Conservation (phyloP, 1,284 basidiomycete genomes). For the Meripilus lineatus region DNA sequence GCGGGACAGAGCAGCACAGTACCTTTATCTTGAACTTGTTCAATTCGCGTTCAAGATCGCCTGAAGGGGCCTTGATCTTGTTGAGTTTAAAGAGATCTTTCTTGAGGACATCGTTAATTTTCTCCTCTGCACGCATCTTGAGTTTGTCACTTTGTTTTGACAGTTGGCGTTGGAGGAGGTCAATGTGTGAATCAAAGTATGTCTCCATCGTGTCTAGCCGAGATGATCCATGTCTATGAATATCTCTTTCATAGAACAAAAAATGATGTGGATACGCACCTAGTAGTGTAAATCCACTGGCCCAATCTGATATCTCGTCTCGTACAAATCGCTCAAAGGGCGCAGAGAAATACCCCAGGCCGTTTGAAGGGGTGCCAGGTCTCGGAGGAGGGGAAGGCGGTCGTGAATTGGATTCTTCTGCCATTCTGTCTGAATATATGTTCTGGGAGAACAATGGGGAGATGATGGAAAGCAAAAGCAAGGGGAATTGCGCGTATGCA, state of each 20-base stretch:
- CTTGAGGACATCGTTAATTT: constrained; percentile 35
- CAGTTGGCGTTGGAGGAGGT: constrained; percentile 82
- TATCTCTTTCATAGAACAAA: constrained; percentile 11
- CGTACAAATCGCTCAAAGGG: constrained; percentile 50
- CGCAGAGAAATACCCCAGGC: constrained; percentile 42
- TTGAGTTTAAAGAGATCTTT: constrained; percentile 36
- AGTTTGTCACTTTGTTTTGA: constrained; percentile 83
- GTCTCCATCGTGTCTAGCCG: constrained; percentile 91
- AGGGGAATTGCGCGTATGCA: not conserved
- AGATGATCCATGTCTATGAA: constrained; percentile 11
- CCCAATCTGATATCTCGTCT: constrained; percentile 50
- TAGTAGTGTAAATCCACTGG: constrained; percentile 66
- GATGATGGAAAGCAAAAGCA: constrained; percentile 9
- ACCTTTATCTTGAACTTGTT: constrained; percentile 74
- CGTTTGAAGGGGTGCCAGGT: constrained; percentile 21
- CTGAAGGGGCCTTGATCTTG: constrained; percentile 65
- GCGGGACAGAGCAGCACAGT: constrained; percentile 12
- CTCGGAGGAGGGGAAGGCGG: constrained; percentile 24
- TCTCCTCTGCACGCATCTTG: constrained; percentile 71
- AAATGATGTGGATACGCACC: constrained; percentile 35
- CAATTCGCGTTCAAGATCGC: constrained; percentile 76
- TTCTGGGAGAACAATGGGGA: constrained; percentile 8
- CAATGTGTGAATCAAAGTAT: constrained; percentile 86
- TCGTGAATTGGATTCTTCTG: constrained; percentile 20
- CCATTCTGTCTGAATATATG: constrained; percentile 18